Conservation (phyloP, 345 rosid genomes). For the Hypericum perforatum region DNA sequence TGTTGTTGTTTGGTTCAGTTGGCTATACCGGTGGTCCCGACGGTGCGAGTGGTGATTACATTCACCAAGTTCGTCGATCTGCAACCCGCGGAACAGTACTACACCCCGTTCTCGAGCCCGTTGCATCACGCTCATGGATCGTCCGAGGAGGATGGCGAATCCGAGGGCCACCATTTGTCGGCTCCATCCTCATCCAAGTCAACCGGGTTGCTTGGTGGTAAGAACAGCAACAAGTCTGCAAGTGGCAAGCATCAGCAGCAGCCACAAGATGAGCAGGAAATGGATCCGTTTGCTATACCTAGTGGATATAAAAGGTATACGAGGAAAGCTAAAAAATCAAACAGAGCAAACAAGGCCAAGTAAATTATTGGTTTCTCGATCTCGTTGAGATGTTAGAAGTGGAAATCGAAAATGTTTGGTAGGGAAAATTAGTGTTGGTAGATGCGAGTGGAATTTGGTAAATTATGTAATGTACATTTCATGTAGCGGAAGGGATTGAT, state of each 20-base stretch:
- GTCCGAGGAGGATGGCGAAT: slow-evolving; percentile 31
- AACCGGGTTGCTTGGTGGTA: slow-evolving; percentile 46
- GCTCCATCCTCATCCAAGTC: slow-evolving; percentile 18
- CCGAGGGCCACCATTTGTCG: slow-evolving; percentile 25
- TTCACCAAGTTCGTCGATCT: slow-evolving; percentile 89
- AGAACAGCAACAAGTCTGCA: slow-evolving; percentile 31
- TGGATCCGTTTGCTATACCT: slow-evolving; percentile 80
- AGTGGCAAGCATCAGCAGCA: slow-evolving; percentile 31
- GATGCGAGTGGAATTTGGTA: no score
- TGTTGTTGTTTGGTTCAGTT: slow-evolving; percentile 35
- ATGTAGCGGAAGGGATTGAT: no score
- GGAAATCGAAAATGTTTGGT: no score
- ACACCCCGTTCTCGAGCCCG: slow-evolving; percentile 91
- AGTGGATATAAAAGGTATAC: slow-evolving; percentile 56
- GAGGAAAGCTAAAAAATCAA: no score
- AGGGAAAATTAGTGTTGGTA: no score
- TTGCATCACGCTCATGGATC: slow-evolving; percentile 21
- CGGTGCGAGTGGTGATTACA: slow-evolving; percentile 87
- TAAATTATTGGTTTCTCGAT: no score
- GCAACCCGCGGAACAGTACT: slow-evolving; percentile 64
- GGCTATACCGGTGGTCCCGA: slow-evolving; percentile 96
- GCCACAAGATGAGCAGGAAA: slow-evolving; percentile 14
- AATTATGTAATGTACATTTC: no score
- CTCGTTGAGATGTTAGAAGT: no score
- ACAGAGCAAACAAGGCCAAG: no score